Evolutionary conservation across 2,329 filamentous ascomycete species (phyloP), one percentile per base, ranked within the genome.

Genomic region (Aspergillus ustus): DNA sequence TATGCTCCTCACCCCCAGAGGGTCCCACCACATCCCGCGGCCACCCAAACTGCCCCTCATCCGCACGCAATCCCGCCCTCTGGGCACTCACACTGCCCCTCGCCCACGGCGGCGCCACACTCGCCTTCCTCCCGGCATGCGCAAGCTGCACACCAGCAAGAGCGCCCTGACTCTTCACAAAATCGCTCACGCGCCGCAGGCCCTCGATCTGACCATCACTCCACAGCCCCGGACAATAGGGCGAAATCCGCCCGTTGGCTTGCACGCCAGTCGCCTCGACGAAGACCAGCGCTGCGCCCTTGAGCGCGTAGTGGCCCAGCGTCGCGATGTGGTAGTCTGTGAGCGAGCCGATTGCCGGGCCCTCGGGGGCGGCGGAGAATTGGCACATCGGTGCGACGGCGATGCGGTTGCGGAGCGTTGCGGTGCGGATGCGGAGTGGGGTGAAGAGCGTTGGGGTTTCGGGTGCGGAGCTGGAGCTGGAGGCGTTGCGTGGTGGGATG

Each of bases 181-280:
- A 57, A 19, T 57, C 55, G 6, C 25, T 22, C 11, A 57, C 17
- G 7, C 28, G 9, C 7, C 25, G 4, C 5, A 57, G 20, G 3
- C 29, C 46, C 4, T 19, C n/a, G 8, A 37, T 17, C 46, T 57
- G 55, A 8, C 19, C 22, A 19, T 57, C 54, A 25, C 40, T 37
- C 55, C 55, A 57, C 1, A 57, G 17, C 4, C 55, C 55, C 1
- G 55, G 46, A 13, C 46, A 51, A 8, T 51, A 5, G 11, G 55
- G 31, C 0, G 45, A 37, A 9, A 57, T 57, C 1, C 55, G 45
- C 2, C 55, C 46, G 2, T 51, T 50, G 17, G 20, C 2, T 9
- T 57, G 55, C 1, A 57, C 55, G 31, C 31, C 55, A 4, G 55
- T 57, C 9, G 55, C 55, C 19, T 57, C 55, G 29, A 57, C 15